Evolutionary conservation across 495 filamentous ascomycete genomes (phyloP), one percentile per base, ranked within the genome.

Genomic region (Daldinia decipiens): DNA sequence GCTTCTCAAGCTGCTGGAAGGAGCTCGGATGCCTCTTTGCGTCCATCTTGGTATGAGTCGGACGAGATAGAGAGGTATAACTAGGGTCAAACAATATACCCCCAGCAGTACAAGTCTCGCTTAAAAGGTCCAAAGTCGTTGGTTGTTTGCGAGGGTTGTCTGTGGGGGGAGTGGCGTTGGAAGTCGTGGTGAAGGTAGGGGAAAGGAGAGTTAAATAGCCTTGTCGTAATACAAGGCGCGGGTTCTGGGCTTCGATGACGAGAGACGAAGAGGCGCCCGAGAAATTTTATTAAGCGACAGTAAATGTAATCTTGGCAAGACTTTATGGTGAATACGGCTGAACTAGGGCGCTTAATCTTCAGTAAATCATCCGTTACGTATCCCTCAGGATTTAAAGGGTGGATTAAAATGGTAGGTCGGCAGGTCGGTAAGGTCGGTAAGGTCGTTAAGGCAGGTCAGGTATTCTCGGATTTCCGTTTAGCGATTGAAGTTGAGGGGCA

Each of bases 1-100:
- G 85, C 91, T 96, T 98, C 82, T 98, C 95, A 80, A 98, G 88
- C 88, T 98, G 95, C 88, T 97, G 94, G 83, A 98, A 98, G 55
- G 93, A 97, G 82, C 92, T 96, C 54, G 93, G 93, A 74, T 95
- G 92, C 73, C 93, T 88, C 79, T 92, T 91, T 72, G 92, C 91
- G 81, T 96, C 93, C 93, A 97, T 97, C 39, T 67, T 83, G 58
- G 32, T 34, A 59, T 34, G 58, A 45, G 70, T 67, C 9, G 70
- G 65, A 65, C 62, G 65, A 32, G 57, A 54, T 15, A 17, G 56
- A 38, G 61, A 59, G 5, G 67, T 60, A 50, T 67, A 59, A 62
- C 19, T 50, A 5, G 13, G 38, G 15, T 74, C 51, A 52, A 73
- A 59, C 24, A 72, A 26, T 21, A 70, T 61, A 38, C 52, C 56